phyloP scores from a whole-genome alignment of 116 monocot genomes.

The Dioscorea cayenensis region DNA sequence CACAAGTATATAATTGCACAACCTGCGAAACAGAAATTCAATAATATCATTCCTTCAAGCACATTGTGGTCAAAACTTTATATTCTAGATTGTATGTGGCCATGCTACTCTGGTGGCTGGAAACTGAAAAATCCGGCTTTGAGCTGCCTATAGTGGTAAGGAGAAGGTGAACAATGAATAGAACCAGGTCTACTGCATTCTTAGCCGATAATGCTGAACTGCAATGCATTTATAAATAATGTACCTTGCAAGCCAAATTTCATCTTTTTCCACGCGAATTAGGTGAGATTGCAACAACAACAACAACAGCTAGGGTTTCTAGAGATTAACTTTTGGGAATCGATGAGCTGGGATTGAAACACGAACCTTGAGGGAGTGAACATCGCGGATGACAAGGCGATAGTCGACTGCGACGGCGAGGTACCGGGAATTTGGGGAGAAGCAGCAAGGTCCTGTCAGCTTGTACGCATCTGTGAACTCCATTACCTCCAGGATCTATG shows the following conservation, averaged over 20 bases:
- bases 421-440: conserved; percentile 74
- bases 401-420: conserved; percentile 89
- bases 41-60: not conserved
- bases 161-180: too few species aligned
- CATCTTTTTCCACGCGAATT: not conserved
- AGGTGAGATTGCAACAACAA: not conserved
- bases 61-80: not conserved
- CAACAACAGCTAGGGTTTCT: not conserved
- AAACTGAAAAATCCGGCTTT: too few species aligned
- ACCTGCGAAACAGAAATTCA: conserved; percentile 34
- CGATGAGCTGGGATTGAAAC: not conserved
- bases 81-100: too few species aligned
- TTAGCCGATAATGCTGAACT: too few species aligned
- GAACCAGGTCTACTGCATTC: too few species aligned
- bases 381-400: conserved; percentile 86
- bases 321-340: not conserved
- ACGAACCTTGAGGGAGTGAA: conserved; percentile 62
- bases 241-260: too few species aligned
- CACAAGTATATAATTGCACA: conserved; percentile 79
- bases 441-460: conserved; percentile 82
- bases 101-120: too few species aligned
- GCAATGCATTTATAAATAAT: too few species aligned
- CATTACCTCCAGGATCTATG: conserved; percentile 24
- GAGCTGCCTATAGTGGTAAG: too few species aligned
- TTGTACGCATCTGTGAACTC: conserved; percentile 88